phyloP scores from a whole-genome alignment of 352 stramenopile species.

The Peronospora belbahrii region DNA sequence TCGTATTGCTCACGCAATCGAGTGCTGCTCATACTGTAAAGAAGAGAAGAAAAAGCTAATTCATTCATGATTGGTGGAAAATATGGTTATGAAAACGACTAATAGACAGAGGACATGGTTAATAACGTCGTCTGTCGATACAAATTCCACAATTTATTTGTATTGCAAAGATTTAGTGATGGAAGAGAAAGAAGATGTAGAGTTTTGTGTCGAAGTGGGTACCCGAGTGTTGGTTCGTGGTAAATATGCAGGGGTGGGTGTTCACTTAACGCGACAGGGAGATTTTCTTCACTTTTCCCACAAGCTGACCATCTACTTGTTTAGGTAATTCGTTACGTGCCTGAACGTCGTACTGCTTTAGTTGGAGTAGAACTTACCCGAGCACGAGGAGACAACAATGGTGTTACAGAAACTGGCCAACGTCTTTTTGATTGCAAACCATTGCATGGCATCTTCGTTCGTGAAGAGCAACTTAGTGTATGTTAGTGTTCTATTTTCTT shows the following conservation, averaged over 20 bases:
- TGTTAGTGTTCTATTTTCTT: constrained; percentile 1
- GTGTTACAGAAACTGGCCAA: constrained; percentile 48
- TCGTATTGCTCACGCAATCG: constrained; percentile 20
- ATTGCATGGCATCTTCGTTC: constrained; percentile 80
- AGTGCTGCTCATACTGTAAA: background rate
- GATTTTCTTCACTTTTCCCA: constrained; percentile 2
- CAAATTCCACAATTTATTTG: background rate
- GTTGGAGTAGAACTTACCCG: constrained; percentile 85
- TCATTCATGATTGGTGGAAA: constrained; percentile 9
- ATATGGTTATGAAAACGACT: no score
- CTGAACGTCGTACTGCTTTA: constrained; percentile 35
- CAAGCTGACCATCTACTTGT: constrained; percentile 6
- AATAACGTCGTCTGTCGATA: no score
- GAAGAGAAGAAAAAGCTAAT: no score
- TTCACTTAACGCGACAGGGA: constrained; percentile 13
- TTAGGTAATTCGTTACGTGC: constrained; percentile 65
- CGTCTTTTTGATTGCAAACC: constrained; percentile 78
- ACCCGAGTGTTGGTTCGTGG: constrained; percentile 65
- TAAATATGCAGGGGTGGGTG: constrained; percentile 66
- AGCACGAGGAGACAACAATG: constrained; percentile 70
- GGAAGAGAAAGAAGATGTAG: constrained; percentile 9
- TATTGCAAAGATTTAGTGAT: constrained; percentile 4
- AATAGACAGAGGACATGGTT: no score
- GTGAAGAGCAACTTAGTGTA: constrained; percentile 67
- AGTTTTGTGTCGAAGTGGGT: constrained; percentile 20